Evolutionary conservation across 1,139 yeast species (phyloP).

Genomic region (Magnusiomyces suaveolens): DNA sequence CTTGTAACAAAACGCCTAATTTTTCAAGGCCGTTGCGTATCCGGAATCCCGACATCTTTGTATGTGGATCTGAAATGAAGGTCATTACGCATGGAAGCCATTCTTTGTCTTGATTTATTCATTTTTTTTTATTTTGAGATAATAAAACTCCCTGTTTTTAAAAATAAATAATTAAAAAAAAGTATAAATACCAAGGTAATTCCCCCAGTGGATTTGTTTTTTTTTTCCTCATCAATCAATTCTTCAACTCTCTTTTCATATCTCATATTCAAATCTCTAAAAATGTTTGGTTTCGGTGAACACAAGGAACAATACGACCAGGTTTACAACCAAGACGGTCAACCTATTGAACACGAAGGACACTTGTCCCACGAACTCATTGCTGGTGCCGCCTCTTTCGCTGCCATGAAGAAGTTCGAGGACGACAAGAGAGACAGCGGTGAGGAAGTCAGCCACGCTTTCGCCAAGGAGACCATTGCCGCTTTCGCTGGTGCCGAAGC

Average conservation of each 20-base stretch:
- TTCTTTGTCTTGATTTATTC: no score
- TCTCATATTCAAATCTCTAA: neutral
- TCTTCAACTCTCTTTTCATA: neutral
- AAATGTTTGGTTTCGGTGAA: slow-evolving; percentile 24
- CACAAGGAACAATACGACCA: slow-evolving; percentile 21
- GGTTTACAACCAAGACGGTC: slow-evolving; percentile 4
- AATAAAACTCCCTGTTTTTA: no score
- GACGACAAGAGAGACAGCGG: slow-evolving; percentile 28
- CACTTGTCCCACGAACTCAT: slow-evolving; percentile 29
- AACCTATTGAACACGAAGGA: slow-evolving; percentile 21
- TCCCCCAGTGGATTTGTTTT: neutral
- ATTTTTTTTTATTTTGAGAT: no score
- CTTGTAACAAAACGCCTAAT: no score
- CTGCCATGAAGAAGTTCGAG: slow-evolving; percentile 26
- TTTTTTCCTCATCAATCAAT: neutral
- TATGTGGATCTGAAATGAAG: neutral
- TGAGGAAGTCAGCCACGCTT: slow-evolving; percentile 25
- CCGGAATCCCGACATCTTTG: no score
- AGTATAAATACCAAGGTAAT: neutral
- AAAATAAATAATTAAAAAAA: no score
- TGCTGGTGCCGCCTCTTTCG: slow-evolving; percentile 32
- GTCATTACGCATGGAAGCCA: neutral
- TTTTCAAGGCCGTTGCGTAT: no score
- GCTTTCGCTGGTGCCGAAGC: slow-evolving; percentile 31
- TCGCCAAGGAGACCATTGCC: slow-evolving; percentile 29